Base-by-base conservation (phyloP, 2,329 filamentous ascomycete genomes). In the Diaporthe capsici region DNA sequence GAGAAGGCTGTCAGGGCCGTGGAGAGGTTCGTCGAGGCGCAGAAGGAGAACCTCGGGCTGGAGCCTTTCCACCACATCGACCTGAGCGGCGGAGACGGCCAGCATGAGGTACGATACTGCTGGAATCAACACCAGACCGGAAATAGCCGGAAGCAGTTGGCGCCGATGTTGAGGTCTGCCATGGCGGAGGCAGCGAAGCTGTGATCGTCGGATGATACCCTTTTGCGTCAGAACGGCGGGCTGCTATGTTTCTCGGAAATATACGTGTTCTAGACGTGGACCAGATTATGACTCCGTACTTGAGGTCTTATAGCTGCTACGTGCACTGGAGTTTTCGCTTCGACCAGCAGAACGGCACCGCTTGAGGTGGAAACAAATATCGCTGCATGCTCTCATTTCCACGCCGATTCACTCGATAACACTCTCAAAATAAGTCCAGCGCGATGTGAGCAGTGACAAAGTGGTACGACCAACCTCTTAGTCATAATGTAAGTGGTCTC, bases 61-160 rank as follows among this genome's bases (percentile, higher is more conserved):
- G 84, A 88, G 79, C 80, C 82, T 0, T 94, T 91, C 89, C 81
- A 80, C 15, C 84, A 85, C 15, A 90, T 88, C 0, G 79, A 80
- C 63, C 80, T 91, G 70, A 87, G 91, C 79, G 76, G 80, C n/a
- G 77, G 79, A 55, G 79, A 82, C 28, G 78, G 77, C 31, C 79
- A 81, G 20, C 82, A 83, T 2, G 81, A 86, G 70, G 90, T 87
- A 86, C 87, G 91, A 79, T 87, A 86, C 76, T 90, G 91, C 34
- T 96, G 94, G 94, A 86, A 84, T 79, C 94, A 96, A 84, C 86
- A 87, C 28, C 88, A 89, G 76, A 80, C 93, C 57, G 88, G 89
- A 60, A 85, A 90, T 75, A 93, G 91, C 79, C 86, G 92, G 78
- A 94, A 94, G 83, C 92, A 95, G 82, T 88, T 96, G 37, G 92